A percentile compares a stretch with the other conserved stretches of the same genome.
Evolutionary conservation across 1,139 yeast genomes (phyloP).

Genomic region (Nadsonia starkeyi-henricii): DNA sequence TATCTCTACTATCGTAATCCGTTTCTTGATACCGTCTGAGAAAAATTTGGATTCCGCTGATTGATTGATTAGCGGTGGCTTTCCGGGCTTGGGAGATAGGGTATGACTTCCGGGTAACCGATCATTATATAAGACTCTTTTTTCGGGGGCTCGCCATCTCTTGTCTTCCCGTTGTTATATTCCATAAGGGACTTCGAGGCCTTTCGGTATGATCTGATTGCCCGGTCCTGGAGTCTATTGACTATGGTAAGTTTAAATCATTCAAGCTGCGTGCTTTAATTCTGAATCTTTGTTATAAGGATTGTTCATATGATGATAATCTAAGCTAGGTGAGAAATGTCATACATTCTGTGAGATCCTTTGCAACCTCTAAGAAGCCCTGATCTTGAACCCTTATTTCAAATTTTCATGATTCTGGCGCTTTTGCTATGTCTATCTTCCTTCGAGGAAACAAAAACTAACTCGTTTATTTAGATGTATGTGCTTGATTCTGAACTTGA

Average conservation of each 20-base stretch:
- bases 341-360: not conserved
- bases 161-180: too few relatives aligned
- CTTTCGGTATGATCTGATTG: too few relatives aligned
- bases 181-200: too few relatives aligned
- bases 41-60: not conserved
- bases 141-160: too few relatives aligned
- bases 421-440: too few relatives aligned
- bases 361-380: conserved; percentile 1
- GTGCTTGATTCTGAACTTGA: too few relatives aligned
- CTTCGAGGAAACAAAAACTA: too few relatives aligned
- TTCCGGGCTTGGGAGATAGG: conserved; percentile 13
- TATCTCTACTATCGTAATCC: not conserved
- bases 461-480: too few relatives aligned
- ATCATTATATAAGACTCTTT: conserved; percentile 22
- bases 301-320: not conserved
- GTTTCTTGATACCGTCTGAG: not conserved
- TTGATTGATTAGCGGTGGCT: not conserved
- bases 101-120: conserved; percentile 16
- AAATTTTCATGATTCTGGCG: too few relatives aligned
- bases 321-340: not conserved
- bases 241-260: not conserved
- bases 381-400: not conserved
- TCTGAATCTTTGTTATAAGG: not conserved
- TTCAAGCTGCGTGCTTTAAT: not conserved
- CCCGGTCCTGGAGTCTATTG: too few relatives aligned